Base-by-base conservation (phyloP, 1,284 basidiomycete genomes). In the Schizophyllum amplum region DNA sequence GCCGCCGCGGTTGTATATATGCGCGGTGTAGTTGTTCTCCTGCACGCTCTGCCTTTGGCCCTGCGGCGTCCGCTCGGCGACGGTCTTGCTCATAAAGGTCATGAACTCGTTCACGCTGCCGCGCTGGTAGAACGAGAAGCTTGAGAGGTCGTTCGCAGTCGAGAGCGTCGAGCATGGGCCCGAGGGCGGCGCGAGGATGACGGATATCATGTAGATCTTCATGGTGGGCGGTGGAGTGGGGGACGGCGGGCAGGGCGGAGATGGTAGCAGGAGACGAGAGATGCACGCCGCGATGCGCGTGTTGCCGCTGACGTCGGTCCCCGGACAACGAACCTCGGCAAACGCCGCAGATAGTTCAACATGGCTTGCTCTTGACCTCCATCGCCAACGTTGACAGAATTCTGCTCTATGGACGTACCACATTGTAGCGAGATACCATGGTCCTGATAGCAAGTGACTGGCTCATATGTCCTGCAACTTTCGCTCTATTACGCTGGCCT, bases 51-150 rank as follows among this genome's bases (percentile, higher is more conserved):
- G 94, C 51, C 95, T 81, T 69, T 93, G 89, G 20, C 92, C 92
- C 61, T 84, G 82, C 7, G 83, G 79, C 11, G 95, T 98, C 46
- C 95, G 81, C 68, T 98, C 94, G 25, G 89, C 87, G 26, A 99
- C 94, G 0, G 95, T 98, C 82, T 87, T 91, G 49, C 87, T 84
- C 71, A 97, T 89, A 78, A 98, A 97, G 47, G 81, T 78, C 81
- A 97, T 82, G 72, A 96, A 96, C 72, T 97, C 94, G 51, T 78
- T 81, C 56, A 95, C 84, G 27, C 87, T 86, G 52, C 90, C 87
- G 59, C 84, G 79, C 73, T 98, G 94, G 71, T 97, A 95, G 78
- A 97, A 99, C 21, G 89, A 90, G 77, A 97, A 99, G 23, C 87
- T 88, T 51, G 87, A 90, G 15, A 99, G 81, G 69, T 99, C 96